Percentiles rank a stretch among this genome's conserved stretches.
Evolutionary conservation across 495 filamentous ascomycete genomes (phyloP).

Genomic region (Penicillium bialowiezense): DNA sequence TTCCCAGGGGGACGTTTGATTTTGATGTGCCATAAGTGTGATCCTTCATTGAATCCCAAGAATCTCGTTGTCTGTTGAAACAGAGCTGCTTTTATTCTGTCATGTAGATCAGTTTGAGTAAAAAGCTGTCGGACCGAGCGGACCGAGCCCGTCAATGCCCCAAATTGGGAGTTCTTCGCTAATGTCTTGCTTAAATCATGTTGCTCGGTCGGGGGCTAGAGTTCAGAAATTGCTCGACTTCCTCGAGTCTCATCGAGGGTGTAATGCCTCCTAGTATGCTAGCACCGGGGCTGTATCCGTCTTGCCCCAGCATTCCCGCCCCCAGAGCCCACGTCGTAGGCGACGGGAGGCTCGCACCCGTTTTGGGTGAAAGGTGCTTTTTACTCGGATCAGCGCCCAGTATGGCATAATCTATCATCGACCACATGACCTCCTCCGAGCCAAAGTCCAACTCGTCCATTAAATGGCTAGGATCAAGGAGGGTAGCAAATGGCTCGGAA

Average conservation of each 20-base stretch:
- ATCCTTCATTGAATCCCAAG: background rate
- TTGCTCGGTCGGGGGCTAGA: conserved; percentile 9
- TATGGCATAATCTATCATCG: conserved; percentile 27
- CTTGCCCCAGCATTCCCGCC: conserved; percentile 3
- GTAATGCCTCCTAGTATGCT: conserved; percentile 11
- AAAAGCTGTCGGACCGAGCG: conserved; percentile 8
- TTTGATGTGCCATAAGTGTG: conserved; percentile 4
- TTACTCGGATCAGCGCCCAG: conserved; percentile 11
- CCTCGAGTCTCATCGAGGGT: conserved; percentile 17
- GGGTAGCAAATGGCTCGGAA: conserved; percentile 8
- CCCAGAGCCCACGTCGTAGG: conserved; percentile 12
- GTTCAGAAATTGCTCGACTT: conserved; percentile 19
- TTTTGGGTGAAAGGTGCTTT: conserved; percentile 3
- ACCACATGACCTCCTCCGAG: conserved; percentile 15
- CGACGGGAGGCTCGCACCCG: conserved; percentile 11
- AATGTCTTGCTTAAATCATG: background rate
- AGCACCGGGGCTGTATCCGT: background rate
- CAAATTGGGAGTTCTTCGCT: background rate
- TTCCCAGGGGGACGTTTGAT: conserved; percentile 11
- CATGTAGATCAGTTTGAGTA: background rate
- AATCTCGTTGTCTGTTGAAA: background rate
- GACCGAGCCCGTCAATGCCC: conserved; percentile 4
- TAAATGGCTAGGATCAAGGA: conserved; percentile 17
- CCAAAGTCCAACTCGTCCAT: conserved; percentile 15
- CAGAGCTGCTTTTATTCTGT: background rate